phyloP scores from a whole-genome alignment of 306 rosid species.

The Cicer judaicum region DNA sequence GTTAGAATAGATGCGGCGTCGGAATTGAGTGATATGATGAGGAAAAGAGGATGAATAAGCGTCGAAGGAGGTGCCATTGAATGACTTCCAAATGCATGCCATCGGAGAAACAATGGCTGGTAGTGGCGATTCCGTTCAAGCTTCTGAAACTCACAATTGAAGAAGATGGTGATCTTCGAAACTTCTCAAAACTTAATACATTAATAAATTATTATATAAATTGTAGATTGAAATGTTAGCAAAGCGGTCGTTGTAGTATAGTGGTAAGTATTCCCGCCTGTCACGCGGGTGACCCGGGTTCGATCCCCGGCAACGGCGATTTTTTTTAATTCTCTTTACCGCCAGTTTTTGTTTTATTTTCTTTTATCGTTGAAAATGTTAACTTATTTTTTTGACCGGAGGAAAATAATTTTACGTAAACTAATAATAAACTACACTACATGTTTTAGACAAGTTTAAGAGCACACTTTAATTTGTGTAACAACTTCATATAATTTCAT shows the following conservation, averaged over 20 bases:
- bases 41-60: conserved; percentile 2
- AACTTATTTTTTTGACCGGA: too few species aligned
- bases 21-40: conserved; percentile 9
- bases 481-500: neutral
- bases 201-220: neutral
- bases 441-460: neutral
- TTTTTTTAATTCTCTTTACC: neutral
- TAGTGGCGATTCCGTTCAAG: neutral
- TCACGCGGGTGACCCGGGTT: conserved; percentile 56
- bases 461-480: neutral
- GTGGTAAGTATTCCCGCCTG: conserved; percentile 55
- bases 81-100: conserved; percentile 13
- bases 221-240: fast-evolving
- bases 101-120: neutral
- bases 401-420: too few species aligned
- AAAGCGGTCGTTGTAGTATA: conserved; percentile 46
- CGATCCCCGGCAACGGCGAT: conserved; percentile 55
- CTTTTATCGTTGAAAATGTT: too few species aligned
- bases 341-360: neutral
- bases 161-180: neutral
- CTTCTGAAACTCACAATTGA: neutral
- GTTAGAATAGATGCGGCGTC: neutral
- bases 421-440: neutral
- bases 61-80: conserved; percentile 2
- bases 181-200: neutral